Base-by-base conservation (phyloP, 2,329 filamentous ascomycete genomes). In the Penicillium expansum region DNA sequence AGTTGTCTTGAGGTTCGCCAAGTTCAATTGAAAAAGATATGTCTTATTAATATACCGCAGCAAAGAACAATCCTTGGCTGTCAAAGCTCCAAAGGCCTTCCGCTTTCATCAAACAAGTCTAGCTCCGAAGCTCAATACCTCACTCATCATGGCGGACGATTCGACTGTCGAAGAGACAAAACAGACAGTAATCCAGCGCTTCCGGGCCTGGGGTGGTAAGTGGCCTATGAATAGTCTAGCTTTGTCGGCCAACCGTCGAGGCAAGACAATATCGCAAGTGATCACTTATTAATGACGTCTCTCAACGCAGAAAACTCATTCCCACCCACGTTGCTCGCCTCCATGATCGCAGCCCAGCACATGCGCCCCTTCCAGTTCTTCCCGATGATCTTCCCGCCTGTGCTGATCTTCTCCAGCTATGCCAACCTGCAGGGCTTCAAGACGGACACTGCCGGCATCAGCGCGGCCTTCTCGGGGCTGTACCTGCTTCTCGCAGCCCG, bases 331-430 rank as follows among this genome's bases (percentile, higher is more conserved):
- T 72, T 87, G 13, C 81, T 88, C 42, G 86, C 87, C 56, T 86
- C 86, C 9, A 77, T 89, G 42, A 82, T 89, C 63, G 82, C 85
- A 39, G 84, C 86, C 11, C 84, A 88, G 65, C 83, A 88, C 75
- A 77, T 82, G 42, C 83, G 84, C n/a, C 86, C 87, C 8, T 85
- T 87, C 71, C 85, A 86, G 69, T 68, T 79, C 7, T 76, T 89
- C 0, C 86, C 86, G 4, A 86, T 89, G 81, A 72, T 86, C 61
- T 89, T 89, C 69, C 82, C 86, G 5, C 86, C 86, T 2, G 76
- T 87, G 55, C 78, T 89, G 3, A 79, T 89, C 57, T 86, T 88
- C 74, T 82, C 82, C 50, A 83, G 83, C 56, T 89, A 89, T 67
- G 75, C 88, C 43, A 89, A 88, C 68, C 67, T 89, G 30, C 80